A percentile compares a stretch with the other conserved stretches of the same genome.
Evolutionary conservation across 176 grass and related monocot genomes (phyloP).

Genomic region (Juncus effusus): DNA sequence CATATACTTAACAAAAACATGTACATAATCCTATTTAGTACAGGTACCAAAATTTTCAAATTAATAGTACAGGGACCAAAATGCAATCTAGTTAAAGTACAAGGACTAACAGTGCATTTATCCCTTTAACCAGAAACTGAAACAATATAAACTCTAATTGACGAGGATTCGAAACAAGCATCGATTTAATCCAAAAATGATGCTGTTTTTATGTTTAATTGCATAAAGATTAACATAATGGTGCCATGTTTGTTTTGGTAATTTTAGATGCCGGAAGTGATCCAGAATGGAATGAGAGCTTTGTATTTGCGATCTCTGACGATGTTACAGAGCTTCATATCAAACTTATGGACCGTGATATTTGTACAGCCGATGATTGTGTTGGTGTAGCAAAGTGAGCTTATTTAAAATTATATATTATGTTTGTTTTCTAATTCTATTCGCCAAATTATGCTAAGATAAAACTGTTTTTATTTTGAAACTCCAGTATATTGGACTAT

Average conservation of each 20-base stretch:
- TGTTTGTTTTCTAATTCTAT: neutral
- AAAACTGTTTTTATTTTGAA: conserved; percentile 9
- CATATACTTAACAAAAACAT: too few species aligned
- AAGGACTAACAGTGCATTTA: too few species aligned
- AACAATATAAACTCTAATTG: too few species aligned
- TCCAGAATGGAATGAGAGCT: conserved; percentile 94
- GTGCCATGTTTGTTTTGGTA: neutral
- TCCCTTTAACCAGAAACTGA: too few species aligned
- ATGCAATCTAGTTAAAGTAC: too few species aligned
- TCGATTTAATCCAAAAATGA: too few species aligned
- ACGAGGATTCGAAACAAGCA: too few species aligned
- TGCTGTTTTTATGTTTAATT: too few species aligned
- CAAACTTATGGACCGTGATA: conserved; percentile 83
- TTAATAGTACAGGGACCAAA: too few species aligned
- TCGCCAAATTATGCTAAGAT: neutral
- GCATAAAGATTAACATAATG: too few species aligned
- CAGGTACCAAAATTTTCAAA: too few species aligned
- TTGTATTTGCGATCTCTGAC: conserved; percentile 75
- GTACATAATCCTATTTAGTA: too few species aligned
- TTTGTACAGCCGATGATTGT: conserved; percentile 53
- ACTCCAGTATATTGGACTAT: neutral
- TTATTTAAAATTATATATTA: conserved; percentile 8
- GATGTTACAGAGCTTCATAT: conserved; percentile 49
- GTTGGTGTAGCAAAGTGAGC: conserved; percentile 78
- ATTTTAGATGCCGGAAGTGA: conserved; percentile 68